Conservation (phyloP, 768 basidiomycete genomes). For the Russula compacta region DNA sequence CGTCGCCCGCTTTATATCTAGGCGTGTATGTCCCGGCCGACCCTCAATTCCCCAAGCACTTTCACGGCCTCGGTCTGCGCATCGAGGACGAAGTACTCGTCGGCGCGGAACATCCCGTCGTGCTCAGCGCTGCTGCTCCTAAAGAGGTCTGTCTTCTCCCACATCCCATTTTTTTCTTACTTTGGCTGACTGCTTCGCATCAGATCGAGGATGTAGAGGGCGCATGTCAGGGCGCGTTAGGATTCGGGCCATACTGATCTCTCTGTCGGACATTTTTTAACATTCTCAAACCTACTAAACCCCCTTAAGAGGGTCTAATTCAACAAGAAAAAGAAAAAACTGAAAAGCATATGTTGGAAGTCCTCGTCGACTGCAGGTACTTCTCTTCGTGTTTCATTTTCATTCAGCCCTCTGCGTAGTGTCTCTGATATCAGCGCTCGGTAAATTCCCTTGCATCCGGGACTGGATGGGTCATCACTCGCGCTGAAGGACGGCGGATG, state of each 20-base stretch:
- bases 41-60: slow-evolving; percentile 71
- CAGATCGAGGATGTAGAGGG: slow-evolving; percentile 72
- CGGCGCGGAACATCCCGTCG: slow-evolving; percentile 46
- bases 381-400: background rate
- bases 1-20: slow-evolving; percentile 20
- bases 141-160: slow-evolving; percentile 51
- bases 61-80: slow-evolving; percentile 86
- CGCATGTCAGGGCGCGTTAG: slow-evolving; percentile 64
- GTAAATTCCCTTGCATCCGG: too few relatives aligned
- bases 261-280: background rate
- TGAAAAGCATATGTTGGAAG: background rate
- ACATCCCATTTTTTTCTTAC: too few relatives aligned
- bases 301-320: background rate
- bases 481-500: background rate
- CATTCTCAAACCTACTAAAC: background rate
- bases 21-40: slow-evolving; percentile 85
- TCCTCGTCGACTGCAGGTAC: background rate
- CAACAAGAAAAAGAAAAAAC: background rate
- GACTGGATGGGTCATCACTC: background rate
- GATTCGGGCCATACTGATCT: slow-evolving; percentile 43
- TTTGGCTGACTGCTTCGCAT: background rate
- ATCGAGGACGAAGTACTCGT: slow-evolving; percentile 87
- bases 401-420: too few relatives aligned
- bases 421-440: too few relatives aligned
- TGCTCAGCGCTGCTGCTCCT: slow-evolving; percentile 66